phyloP scores from a whole-genome alignment of 2,329 filamentous ascomycete species.

The Arthrobotrys conoides region DNA sequence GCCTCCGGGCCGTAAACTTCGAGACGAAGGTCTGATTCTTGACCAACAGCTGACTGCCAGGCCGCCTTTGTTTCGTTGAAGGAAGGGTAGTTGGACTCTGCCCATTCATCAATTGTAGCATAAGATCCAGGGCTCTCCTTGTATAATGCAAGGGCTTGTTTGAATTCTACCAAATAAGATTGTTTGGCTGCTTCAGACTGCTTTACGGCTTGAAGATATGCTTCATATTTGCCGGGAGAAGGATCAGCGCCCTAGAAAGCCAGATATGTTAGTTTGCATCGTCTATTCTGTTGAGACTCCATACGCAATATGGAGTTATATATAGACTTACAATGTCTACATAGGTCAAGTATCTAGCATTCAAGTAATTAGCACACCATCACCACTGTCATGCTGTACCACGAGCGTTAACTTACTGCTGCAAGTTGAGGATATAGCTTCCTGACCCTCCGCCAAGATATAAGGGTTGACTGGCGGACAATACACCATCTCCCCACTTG shows the following conservation, averaged over 20 bases:
- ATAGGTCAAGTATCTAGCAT: conserved; percentile 28
- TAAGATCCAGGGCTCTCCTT: conserved; percentile 15
- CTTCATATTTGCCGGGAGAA: conserved; percentile 6
- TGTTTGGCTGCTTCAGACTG: conserved; percentile 1
- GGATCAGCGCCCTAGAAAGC: conserved; percentile 11
- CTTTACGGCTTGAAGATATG: conserved; percentile 13
- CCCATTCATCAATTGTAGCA: conserved; percentile 34
- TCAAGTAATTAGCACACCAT: not conserved
- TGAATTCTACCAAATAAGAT: conserved; percentile 6
- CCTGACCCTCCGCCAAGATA: conserved; percentile 22
- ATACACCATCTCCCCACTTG: conserved; percentile 27
- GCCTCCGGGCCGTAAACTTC: conserved; percentile 10
- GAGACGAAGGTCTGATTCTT: conserved; percentile 1
- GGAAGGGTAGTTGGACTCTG: conserved; percentile 14
- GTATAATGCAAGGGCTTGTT: not conserved
- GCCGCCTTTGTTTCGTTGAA: conserved; percentile 21
- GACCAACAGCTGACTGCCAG: conserved; percentile 21
- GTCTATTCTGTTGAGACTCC: not conserved
- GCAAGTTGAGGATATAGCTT: conserved; percentile 24
- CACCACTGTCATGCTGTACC: not conserved
- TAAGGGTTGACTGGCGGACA: conserved; percentile 21
- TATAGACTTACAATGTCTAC: conserved; percentile 24
- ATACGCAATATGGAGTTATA: not conserved
- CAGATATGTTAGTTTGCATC: not conserved
- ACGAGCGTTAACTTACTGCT: conserved; percentile 12